phyloP scores from a whole-genome alignment of 2,329 filamentous ascomycete species.

The Lachnum nothofagi region DNA sequence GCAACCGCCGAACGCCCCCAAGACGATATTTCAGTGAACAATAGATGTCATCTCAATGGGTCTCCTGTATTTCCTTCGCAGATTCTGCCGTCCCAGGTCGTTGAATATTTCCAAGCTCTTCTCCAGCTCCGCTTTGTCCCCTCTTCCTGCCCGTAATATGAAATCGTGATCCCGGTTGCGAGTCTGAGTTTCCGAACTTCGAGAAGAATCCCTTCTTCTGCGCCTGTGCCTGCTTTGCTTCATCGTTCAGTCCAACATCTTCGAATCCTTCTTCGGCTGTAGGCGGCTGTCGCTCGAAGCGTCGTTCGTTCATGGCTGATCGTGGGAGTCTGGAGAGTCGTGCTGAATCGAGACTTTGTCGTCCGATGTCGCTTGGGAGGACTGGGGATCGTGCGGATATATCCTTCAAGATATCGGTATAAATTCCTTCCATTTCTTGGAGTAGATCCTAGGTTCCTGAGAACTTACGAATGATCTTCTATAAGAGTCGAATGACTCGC shows the following conservation, averaged over 20 bases:
- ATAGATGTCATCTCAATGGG: slow-evolving; percentile 28
- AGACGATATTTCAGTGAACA: neutral
- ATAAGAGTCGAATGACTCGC: slow-evolving; percentile 96
- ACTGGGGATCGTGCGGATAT: slow-evolving; percentile 84
- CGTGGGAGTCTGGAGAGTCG: slow-evolving; percentile 58
- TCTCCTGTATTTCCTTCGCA: slow-evolving; percentile 21
- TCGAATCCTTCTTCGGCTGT: slow-evolving; percentile 79
- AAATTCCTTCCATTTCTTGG: slow-evolving; percentile 4
- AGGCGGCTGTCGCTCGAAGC: slow-evolving; percentile 55
- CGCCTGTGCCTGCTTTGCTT: slow-evolving; percentile 44
- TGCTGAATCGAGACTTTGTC: slow-evolving; percentile 76
- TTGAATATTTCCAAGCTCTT: slow-evolving; percentile 63
- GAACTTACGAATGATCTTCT: slow-evolving; percentile 84
- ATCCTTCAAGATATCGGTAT: slow-evolving; percentile 53
- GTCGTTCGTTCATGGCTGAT: slow-evolving; percentile 53
- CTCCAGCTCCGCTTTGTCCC: slow-evolving; percentile 63
- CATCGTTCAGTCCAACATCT: slow-evolving; percentile 81
- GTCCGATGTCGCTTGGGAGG: slow-evolving; percentile 54
- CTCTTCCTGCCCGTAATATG: slow-evolving; percentile 68
- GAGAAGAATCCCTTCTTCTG: slow-evolving; percentile 77
- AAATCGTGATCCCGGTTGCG: slow-evolving; percentile 52
- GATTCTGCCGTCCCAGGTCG: slow-evolving; percentile 19
- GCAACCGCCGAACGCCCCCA: slow-evolving; percentile 4
- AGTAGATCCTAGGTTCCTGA: neutral
- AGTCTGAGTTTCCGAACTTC: slow-evolving; percentile 60